Base-by-base conservation (phyloP, 2,329 filamentous ascomycete genomes). In the Falciphora oryzae region DNA sequence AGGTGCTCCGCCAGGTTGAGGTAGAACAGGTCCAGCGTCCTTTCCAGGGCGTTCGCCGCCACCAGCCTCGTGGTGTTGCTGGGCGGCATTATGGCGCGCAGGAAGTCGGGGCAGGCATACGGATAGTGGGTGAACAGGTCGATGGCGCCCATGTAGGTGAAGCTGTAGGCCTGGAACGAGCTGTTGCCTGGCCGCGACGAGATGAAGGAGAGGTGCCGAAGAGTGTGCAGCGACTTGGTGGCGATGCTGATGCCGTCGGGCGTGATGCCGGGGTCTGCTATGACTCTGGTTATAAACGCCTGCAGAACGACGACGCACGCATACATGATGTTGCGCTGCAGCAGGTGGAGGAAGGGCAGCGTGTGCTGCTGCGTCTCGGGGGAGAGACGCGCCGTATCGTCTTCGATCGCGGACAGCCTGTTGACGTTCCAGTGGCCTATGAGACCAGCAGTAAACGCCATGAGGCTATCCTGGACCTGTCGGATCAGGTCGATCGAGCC, bases 1-100 rank as follows among this genome's bases (percentile, higher is more conserved):
- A 97, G 87, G 74, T 96, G 91, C 74, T 97, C 93, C 2, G 91
- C 89, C 0, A 89, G 85, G 72, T 96, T 95, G 67, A 97, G 84
- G 76, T 96, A 96, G 78, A 92, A 97, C 22, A 96, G 83, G 72
- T 95, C 90, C n/a, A 65, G 59, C 31, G 67, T 65, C 65, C 90
- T 83, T 69, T 92, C 85, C 2, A 92, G 79, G 6, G 89, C 86
- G 68, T 89, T 84, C 7, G 78, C 76, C 0, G 89, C 85, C 38
- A 90, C 85, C 56, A 80, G 76, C 57, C 84, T 82, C 25, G 85
- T 65, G 66, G 76, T 57, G 56, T 27, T 2, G 63, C 22, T 70
- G 31, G 73, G 68, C 1, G 79, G 77, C 4, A 83, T 81, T 62
- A 89, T 89, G 27, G 84, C 83, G 66, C 81, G 79, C 29, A 96